Percentiles rank a stretch among this genome's conserved stretches.
These are phyloP conservation scores for Telopea speciosissima DNA, from an alignment of 177 flowering plant genomes.

Conservation along the genomic window DNA sequence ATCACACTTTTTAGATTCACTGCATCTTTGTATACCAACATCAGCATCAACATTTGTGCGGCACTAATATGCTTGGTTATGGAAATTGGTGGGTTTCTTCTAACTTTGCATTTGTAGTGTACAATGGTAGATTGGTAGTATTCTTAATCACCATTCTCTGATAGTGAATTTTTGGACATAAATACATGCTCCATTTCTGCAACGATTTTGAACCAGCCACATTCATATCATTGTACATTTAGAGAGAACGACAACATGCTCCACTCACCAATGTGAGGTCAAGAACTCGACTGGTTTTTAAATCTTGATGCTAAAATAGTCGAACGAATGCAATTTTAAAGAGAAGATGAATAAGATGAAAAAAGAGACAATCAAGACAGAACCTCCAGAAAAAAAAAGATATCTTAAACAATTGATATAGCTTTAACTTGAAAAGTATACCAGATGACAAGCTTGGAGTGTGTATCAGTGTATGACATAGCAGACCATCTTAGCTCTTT, in stretches of 20 bases:
- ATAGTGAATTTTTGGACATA: background rate
- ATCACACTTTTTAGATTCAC: background rate
- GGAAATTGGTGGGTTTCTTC: background rate
- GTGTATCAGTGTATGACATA: background rate
- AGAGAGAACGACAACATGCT: too few relatives aligned
- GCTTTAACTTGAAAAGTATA: background rate
- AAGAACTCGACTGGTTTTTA: too few relatives aligned
- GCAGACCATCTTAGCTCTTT: background rate
- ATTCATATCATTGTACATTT: too few relatives aligned
- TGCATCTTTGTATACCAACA: background rate
- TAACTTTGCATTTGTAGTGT: background rate
- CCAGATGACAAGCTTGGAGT: background rate
- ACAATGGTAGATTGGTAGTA: background rate
- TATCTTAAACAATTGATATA: background rate
- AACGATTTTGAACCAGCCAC: too few relatives aligned
- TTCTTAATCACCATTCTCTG: background rate
- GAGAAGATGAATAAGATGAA: background rate
- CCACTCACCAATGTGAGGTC: too few relatives aligned
- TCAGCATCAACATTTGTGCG: background rate
- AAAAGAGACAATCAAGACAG: too few relatives aligned
- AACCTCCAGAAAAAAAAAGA: background rate
- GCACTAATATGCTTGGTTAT: background rate
- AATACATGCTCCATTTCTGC: background rate
- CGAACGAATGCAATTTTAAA: too few relatives aligned
- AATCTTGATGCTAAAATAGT: too few relatives aligned